Evolutionary conservation across 257 asterid species (phyloP).

Genomic region (Jacaranda mimosifolia): DNA sequence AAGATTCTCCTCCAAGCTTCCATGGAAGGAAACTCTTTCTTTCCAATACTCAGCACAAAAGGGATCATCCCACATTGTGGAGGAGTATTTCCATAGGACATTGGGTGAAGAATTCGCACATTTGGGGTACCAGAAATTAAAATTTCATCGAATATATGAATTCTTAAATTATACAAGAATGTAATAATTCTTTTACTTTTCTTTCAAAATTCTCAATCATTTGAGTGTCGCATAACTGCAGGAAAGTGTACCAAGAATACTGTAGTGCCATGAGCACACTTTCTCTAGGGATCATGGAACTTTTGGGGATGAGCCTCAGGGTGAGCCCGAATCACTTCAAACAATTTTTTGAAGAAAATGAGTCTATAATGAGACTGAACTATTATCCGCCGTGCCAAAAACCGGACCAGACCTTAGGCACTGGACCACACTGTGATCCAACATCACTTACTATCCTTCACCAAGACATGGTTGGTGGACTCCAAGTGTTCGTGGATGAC

Average conservation of each 20-base stretch:
- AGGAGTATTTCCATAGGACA: conserved; percentile 53
- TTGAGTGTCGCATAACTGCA: conserved; percentile 34
- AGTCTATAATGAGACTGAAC: conserved; percentile 85
- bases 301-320: conserved; percentile 74
- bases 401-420: conserved; percentile 81
- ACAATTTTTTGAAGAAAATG: conserved; percentile 70
- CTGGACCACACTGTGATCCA: conserved; percentile 94
- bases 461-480: conserved; percentile 84
- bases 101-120: conserved; percentile 60
- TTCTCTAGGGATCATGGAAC: conserved; percentile 81
- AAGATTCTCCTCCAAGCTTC: conserved; percentile 76
- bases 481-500: conserved; percentile 74
- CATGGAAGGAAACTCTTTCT: conserved; percentile 92
- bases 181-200: neutral
- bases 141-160: neutral
- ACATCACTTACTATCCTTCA: conserved; percentile 88
- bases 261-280: conserved; percentile 77
- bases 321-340: conserved; percentile 49
- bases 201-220: neutral
- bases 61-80: conserved; percentile 59
- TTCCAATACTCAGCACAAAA: conserved; percentile 54
- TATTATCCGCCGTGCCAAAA: conserved; percentile 83
- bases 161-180: too few relatives aligned
- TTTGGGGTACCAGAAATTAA: conserved; percentile 53
- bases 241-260: conserved; percentile 72